A percentile compares a stretch with the other conserved stretches of the same genome.
Conservation (phyloP, 257 asterid genomes). For the Parsonsia alboflavescens region DNA sequence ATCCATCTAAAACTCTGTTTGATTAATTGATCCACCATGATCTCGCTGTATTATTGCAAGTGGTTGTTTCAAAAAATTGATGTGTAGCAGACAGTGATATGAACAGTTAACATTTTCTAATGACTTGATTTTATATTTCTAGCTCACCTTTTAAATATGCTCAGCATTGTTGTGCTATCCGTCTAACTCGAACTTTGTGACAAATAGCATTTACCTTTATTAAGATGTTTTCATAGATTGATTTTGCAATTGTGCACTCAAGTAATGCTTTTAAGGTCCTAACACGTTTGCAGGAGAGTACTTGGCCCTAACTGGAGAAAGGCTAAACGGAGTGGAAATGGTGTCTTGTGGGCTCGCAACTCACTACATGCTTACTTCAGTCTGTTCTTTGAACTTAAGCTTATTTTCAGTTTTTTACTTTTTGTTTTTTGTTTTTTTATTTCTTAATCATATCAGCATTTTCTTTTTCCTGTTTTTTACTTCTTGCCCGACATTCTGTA, state of each 20-base stretch:
- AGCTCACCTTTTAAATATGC: neutral
- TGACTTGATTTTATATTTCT: neutral
- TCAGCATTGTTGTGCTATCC: neutral
- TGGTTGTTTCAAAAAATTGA: neutral
- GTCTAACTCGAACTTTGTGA: neutral
- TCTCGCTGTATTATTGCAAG: neutral
- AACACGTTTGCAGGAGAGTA: conserved; percentile 67
- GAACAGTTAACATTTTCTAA: neutral
- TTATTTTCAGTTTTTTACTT: neutral
- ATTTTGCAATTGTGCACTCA: neutral
- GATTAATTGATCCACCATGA: neutral
- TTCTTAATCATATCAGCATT: conserved; percentile 10
- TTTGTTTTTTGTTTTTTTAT: conserved; percentile 11
- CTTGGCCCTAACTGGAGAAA: conserved; percentile 83
- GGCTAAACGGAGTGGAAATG: conserved; percentile 83
- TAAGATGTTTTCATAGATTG: neutral
- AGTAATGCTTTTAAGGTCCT: conserved; percentile 11
- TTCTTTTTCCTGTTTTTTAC: conserved; percentile 13
- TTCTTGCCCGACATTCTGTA: conserved; percentile 27
- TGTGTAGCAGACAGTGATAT: neutral
- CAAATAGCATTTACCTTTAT: neutral
- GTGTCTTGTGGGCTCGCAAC: conserved; percentile 93
- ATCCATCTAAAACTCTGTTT: neutral
- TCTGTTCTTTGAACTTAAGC: conserved; percentile 24
- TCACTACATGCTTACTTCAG: conserved; percentile 54